Evolutionary conservation across 1,284 basidiomycete species (phyloP), one percentile per base, ranked within the genome.

Genomic region (Trichosporon faecale): DNA sequence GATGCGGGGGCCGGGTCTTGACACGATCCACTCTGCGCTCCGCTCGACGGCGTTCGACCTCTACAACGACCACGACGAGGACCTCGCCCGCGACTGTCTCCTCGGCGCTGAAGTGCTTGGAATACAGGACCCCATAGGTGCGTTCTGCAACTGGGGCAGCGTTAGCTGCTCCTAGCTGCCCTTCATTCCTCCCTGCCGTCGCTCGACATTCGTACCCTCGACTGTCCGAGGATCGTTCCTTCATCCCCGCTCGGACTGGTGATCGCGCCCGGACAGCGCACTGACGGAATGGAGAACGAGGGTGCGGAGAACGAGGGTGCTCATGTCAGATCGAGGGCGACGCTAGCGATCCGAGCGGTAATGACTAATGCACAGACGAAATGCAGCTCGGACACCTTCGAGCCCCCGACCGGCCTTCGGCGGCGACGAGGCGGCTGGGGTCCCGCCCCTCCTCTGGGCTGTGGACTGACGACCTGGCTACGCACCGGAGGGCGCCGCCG

Each of bases 41-140:
- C 57, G 57, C 29, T 29, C 31, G 57, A 61, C 57, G 57, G 57
- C 57, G 57, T 31, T 61, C 29, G 57, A 61, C 29, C 27, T 60
- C n/a, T 16, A 11, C 46, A 21, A 16, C 46, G 7, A n/a, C 46
- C n/a, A 52, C 23, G 23, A 25, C 8, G 21, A 25, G 4, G 57
- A 61, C 6, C 57, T 61, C 16, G 57, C 57, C 5, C 57, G 57
- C 29, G 57, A n/a, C 3, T 61, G 57, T n/a, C 29, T 61, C 16
- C 57, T 61, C 16, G 57, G 57, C 57, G 57, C 57, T n/a, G 57
- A 61, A 33, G 57, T 61, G 27, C 57, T 61, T n/a, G 57, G 57
- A 29, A 61, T 61, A 29, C 57, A 61, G 57, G 57, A 61, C 29
- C 57, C 57, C 14, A 61, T 61, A 18, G 57, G 57, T 61, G 29